Conservation (phyloP, 768 basidiomycete species). For the Lentinula boryana region DNA sequence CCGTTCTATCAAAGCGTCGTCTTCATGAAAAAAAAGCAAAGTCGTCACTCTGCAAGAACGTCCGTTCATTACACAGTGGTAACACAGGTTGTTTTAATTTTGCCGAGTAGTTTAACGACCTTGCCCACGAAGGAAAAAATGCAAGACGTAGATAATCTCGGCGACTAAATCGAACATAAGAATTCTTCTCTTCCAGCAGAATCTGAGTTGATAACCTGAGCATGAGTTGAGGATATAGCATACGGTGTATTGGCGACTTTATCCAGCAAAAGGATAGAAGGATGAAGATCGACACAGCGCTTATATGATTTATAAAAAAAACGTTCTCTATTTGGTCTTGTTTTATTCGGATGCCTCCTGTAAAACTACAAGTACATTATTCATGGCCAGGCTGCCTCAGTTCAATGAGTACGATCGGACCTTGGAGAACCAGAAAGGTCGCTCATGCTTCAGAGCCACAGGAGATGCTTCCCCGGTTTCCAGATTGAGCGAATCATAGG, state of each 20-base stretch:
- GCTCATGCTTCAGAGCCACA: slow-evolving; percentile 73
- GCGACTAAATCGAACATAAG: not conserved
- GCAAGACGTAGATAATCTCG: slow-evolving; percentile 7
- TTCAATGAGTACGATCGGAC: slow-evolving; percentile 54
- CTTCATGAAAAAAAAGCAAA: not conserved
- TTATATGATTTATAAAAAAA: no score
- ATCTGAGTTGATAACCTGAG: no score
- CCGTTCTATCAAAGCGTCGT: slow-evolving; percentile 8
- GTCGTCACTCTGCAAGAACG: slow-evolving; percentile 7
- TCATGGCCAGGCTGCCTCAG: not conserved
- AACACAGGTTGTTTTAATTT: not conserved
- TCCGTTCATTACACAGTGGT: not conserved
- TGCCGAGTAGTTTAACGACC: slow-evolving; percentile 8
- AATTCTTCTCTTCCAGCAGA: no score
- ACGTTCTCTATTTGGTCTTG: not conserved
- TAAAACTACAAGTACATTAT: not conserved
- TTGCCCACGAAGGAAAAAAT: not conserved
- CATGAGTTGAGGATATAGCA: no score
- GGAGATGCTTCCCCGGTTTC: slow-evolving; percentile 67
- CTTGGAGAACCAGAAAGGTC: slow-evolving; percentile 94
- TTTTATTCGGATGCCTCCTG: not conserved
- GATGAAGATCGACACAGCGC: no score
- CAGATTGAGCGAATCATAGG: slow-evolving; percentile 73
- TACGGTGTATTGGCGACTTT: not conserved
- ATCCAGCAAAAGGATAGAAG: no score